Percentiles rank a stretch among this genome's conserved stretches.
These are phyloP conservation scores for Monosporascus ibericus DNA, from an alignment of 2,329 filamentous ascomycete genomes.

Conservation along the genomic window DNA sequence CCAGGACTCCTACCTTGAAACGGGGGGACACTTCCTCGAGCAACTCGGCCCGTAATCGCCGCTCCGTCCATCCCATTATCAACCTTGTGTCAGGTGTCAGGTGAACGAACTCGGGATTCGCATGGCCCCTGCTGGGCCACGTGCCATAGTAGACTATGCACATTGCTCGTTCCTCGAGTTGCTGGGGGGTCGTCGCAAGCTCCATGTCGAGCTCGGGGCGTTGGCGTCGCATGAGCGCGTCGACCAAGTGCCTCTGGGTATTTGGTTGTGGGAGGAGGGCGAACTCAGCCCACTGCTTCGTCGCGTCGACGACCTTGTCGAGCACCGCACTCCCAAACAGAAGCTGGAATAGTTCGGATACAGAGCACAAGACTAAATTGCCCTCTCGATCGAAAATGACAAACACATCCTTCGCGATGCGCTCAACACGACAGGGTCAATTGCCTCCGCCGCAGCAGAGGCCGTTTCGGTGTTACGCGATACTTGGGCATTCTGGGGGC, in stretches of 20 bases:
- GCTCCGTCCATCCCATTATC: neutral
- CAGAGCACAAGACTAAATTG: neutral
- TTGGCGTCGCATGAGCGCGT: neutral
- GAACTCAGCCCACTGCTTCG: neutral
- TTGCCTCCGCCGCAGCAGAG: neutral
- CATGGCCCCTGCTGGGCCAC: neutral
- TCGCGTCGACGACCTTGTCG: neutral
- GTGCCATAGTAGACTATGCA: slow-evolving; percentile 2
- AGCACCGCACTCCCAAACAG: neutral
- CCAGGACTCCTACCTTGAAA: neutral
- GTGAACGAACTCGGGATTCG: neutral
- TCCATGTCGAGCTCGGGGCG: slow-evolving; percentile 2
- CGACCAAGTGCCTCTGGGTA: neutral
- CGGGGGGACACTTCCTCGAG: neutral
- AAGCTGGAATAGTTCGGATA: neutral
- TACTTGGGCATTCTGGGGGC: neutral
- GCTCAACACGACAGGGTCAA: neutral
- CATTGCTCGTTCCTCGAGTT: neutral
- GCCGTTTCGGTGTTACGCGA: neutral
- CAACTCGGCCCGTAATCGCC: neutral
- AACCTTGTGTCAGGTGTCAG: neutral
- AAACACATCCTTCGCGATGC: neutral
- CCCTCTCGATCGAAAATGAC: neutral
- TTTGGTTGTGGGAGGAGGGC: neutral
- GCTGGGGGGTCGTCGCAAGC: neutral